These are phyloP conservation scores for Serendipita sp. DNA, from an alignment of 768 basidiomycete genomes.

Conservation along the genomic window DNA sequence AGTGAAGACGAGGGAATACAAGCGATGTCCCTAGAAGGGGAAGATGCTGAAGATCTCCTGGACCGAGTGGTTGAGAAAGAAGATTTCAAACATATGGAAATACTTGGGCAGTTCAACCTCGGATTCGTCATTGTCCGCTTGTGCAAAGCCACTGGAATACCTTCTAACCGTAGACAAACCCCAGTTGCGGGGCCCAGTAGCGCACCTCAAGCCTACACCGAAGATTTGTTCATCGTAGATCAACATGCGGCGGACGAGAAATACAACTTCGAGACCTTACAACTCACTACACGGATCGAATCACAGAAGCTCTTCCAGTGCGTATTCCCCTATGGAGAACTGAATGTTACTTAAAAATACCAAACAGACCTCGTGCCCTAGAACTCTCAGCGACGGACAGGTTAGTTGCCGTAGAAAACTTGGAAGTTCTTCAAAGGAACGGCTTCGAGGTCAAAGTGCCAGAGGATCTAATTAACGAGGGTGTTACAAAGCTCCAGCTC, in stretches of 20 bases:
- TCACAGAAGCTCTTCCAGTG: slow-evolving; percentile 75
- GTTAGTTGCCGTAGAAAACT: slow-evolving; percentile 69
- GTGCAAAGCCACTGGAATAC: slow-evolving; percentile 17
- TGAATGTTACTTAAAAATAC: not conserved
- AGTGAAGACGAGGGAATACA: not conserved
- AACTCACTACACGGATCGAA: slow-evolving; percentile 75
- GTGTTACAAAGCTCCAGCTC: slow-evolving; percentile 38
- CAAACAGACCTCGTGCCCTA: slow-evolving; percentile 48
- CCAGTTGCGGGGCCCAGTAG: slow-evolving; percentile 7
- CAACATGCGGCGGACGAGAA: slow-evolving; percentile 98
- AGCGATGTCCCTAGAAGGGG: not conserved
- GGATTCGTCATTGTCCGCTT: slow-evolving; percentile 84
- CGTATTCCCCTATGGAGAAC: slow-evolving; percentile 14
- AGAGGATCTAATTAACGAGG: slow-evolving; percentile 24
- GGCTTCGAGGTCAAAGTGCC: slow-evolving; percentile 70
- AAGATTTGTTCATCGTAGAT: slow-evolving; percentile 92
- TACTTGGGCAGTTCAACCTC: slow-evolving; percentile 89
- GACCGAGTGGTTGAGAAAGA: slow-evolving; percentile 71
- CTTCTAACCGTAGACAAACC: slow-evolving; percentile 5
- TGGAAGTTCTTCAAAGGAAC: slow-evolving; percentile 67
- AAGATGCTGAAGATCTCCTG: slow-evolving; percentile 28
- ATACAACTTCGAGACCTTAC: slow-evolving; percentile 92
- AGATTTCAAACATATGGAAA: slow-evolving; percentile 71
- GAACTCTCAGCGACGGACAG: slow-evolving; percentile 85
- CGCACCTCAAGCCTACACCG: slow-evolving; percentile 23